Base-by-base conservation (phyloP, 805 yeast species). In the Tetrapisispora namnaoensis region DNA sequence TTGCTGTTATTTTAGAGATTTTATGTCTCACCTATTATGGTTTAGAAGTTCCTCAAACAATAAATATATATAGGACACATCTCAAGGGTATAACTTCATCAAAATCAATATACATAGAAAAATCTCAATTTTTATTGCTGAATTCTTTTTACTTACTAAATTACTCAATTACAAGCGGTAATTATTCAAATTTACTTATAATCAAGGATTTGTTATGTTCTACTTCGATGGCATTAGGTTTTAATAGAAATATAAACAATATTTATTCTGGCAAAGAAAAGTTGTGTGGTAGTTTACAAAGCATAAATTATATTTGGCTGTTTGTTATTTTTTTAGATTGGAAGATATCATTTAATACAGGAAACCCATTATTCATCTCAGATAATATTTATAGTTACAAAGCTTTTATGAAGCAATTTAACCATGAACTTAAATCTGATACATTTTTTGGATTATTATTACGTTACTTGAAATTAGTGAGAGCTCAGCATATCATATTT, bases 81-180 rank as follows among this genome's bases (percentile, higher is more conserved):
- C 38, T 66, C 34, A 49, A 53, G n/a, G 70, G 70, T 2, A 53
- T 58, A 20, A 37, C 55, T 7, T 53, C 63, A 7, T 56, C 57
- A 1, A 66, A 66, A 43, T 52, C 52, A 11, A 58, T 52, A 47
- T 65, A 51, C 39, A 30, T 63, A 7, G 69, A 66, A 44, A 55
- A 60, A 24, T 55, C 53, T 1, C 69, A 65, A 46, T 57, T 56
- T 38, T 44, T 63, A 9, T 36, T 64, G 18, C 45, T 64, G n/a
- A 45, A 58, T 24, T 49, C 50, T 41, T 47, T 48, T 18, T 47
- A 47, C 32, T n/a, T 24, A 1, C 21, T 35, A 2, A 27, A 21
- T 3, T 51, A 41, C 27, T 17, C 17, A 1, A 16, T 42, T 4
- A 47, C 53, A n/a, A 63, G 59, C 11, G 59, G 60, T 21, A 68